Evolutionary conservation across 116 monocot genomes (phyloP), one percentile per base, ranked within the genome.

Genomic region (Dioscorea cayenensis): DNA sequence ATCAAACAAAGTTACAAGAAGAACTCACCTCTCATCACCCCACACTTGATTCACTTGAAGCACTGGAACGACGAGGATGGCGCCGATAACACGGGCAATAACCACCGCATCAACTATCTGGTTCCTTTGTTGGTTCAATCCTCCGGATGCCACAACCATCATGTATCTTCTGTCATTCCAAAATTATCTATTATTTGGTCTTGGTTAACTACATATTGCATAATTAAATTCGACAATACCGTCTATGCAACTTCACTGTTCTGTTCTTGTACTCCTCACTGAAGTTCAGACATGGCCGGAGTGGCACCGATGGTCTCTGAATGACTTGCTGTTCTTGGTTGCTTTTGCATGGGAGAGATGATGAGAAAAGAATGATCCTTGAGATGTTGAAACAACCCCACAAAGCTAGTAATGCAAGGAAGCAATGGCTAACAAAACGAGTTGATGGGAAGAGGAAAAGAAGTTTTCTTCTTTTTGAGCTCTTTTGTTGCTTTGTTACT

Each of bases 21-120:
- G 8, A 25, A 65, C 49, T 52, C 25, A 77, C 85, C 85, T 85
- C 35, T 85, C 85, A 32, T 85, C 85, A 0, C 78, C 85, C 85
- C 85, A 85, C 1, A 85, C 68, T 68, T 85, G 85, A 65, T 85
- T 85, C 65, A 85, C 81, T 61, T 85, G 81, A 20, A 85, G 72
- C 51, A 85, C 81, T 2, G 85, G 85, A 1, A 77, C 38, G 20
- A 85, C 77, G 4, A 85, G 75, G 23, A 60, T 72, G 7, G 81
- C 81, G 36, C 60, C 60, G 4, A 85, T 29, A 43, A 85, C 78
- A 72, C 85, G 74, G 1, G 85, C 81, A 29, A 85, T 50, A 22
- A 85, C 48, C 1, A 85, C 85, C 9, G 85, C 85, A 60, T 85
- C 85, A 29, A 85, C 59, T 35, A 85, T 81, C 75, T 85, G 85